Base-by-base conservation (phyloP, 441 rosid genomes). In the Mallotus japonicus region DNA sequence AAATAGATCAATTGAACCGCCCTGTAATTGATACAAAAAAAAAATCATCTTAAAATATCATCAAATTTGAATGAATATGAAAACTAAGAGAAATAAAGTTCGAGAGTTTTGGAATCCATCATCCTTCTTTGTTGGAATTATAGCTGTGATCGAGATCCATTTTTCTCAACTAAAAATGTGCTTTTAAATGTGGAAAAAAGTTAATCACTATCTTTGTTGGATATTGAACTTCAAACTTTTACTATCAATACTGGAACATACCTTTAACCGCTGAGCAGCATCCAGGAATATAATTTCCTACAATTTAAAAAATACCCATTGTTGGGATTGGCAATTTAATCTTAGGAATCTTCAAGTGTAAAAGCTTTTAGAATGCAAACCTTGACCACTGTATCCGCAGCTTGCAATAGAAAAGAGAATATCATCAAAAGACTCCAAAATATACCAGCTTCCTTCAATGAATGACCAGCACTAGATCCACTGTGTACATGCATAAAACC, bases 401-500 rank as follows among this genome's bases (percentile, higher is more conserved):
- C 98, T 90, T 93, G 98, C 65, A 93, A 79, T 68, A 93, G 78
- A 84, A 93, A 93, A 40, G 98, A 93, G 78, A 86, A 67, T 62
- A 85, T 88, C 97, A 93, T 92, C 81, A 92, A 77, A 75, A 92
- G 84, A 86, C 92, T 93, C 98, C 98, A 93, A 85, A 91, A 86
- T 70, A 93, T 82, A 65, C 96, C 85, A 2, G 86, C 90, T 61
- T 87, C 91, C 83, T 84, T 87, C 76, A 93, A 71, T 47, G 98
- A 92, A 81, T 83, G 79, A 72, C 95, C 84, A 14, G 87, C 83
- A 82, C 88, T 82, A 67, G 97, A 89, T 70, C 97, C 96, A 78
- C 98, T 93, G 86, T 79, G 76, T 60, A 78, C 5, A 73, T 63
- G 80, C 60, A 78, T 67, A 75, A 44, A 65, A 46, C 71, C 74